A percentile compares a stretch with the other conserved stretches of the same genome.
phyloP scores from a whole-genome alignment of 768 basidiomycete genomes.

The Coprinellus aureogranulatus region DNA sequence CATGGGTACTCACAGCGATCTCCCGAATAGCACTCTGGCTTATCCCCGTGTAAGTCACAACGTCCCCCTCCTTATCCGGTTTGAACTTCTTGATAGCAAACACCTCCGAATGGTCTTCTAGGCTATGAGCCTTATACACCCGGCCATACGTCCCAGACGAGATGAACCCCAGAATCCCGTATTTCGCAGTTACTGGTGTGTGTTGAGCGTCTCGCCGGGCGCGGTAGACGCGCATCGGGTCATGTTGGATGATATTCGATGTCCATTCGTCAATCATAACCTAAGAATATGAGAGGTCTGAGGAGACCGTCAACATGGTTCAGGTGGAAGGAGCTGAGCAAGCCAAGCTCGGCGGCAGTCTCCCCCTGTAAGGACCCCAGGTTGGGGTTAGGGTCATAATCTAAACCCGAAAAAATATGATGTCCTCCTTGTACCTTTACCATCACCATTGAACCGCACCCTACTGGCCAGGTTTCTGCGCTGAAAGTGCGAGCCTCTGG shows the following conservation, averaged over 20 bases:
- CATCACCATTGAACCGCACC: neutral
- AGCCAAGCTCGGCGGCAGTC: too few species aligned
- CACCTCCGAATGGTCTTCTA: constrained; percentile 64
- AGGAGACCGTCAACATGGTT: too few species aligned
- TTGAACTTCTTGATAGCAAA: constrained; percentile 99
- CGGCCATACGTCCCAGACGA: constrained; percentile 97
- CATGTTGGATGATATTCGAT: constrained; percentile 50
- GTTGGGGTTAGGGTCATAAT: too few species aligned
- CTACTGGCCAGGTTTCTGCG: neutral
- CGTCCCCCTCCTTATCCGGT: constrained; percentile 98
- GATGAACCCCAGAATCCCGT: constrained; percentile 93
- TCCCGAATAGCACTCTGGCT: constrained; percentile 97
- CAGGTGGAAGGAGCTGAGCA: too few species aligned
- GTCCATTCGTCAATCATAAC: constrained; percentile 31
- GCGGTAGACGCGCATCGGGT: constrained; percentile 87
- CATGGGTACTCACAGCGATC: constrained; percentile 69
- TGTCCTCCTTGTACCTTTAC: neutral
- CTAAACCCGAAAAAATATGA: neutral
- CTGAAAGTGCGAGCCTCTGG: neutral
- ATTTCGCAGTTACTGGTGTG: constrained; percentile 72
- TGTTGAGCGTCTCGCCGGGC: constrained; percentile 70
- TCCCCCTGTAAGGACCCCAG: neutral
- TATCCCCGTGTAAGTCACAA: constrained; percentile 93
- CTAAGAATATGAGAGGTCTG: neutral
- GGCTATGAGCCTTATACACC: constrained; percentile 94